Evolutionary conservation across 192 early-diverging fungal species (phyloP), one percentile per base, ranked within the genome.

Genomic region (Diversispora eburnea): DNA sequence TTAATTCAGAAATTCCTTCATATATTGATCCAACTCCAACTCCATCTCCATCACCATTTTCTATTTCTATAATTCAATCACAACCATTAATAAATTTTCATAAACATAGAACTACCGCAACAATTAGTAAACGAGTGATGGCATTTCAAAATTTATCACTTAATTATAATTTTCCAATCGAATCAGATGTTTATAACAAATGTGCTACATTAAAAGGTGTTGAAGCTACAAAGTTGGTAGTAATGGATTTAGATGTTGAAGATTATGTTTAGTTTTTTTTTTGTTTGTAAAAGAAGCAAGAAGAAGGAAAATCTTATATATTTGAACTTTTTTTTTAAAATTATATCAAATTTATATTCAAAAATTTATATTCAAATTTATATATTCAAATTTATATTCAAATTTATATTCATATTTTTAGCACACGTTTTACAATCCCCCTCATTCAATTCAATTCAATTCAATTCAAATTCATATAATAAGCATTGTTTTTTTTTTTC

Each of bases 51-150:
- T 62, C 33, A 10, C 39, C 39, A n/a, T 39, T 15, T 13, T 41
- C 60, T 7, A 7, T 17, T 43, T 7, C 52, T n/a, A 12, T 46
- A 75, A 42, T 33, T 33, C 25, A 33, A 33, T 33, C 25, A 33
- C 82, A 75, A 59, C 71, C 73, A 22, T 62, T 88, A 42, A 80
- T 88, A 15, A 86, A 88, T 54, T 83, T 88, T 75, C 78, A 82
- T 17, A 88, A 88, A 46, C 83, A 87, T 58, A 79, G 87, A 8
- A 85, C 80, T 3, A 82, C 79, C 9, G 87, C 87, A 10, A 82
- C 80, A 10, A 84, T 86, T 45, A 85, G 87, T 75, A 86, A 87
- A 66, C 78, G 87, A 3, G 77, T 88, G 46, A 60, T 88, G 15
- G 81, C 83, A 0, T 88, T 88, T 67, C 82, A 85, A 54, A 78